Percentiles rank a stretch among this genome's conserved stretches.
phyloP scores from a whole-genome alignment of 805 yeast species.

The Kluyveromyces aestuarii region DNA sequence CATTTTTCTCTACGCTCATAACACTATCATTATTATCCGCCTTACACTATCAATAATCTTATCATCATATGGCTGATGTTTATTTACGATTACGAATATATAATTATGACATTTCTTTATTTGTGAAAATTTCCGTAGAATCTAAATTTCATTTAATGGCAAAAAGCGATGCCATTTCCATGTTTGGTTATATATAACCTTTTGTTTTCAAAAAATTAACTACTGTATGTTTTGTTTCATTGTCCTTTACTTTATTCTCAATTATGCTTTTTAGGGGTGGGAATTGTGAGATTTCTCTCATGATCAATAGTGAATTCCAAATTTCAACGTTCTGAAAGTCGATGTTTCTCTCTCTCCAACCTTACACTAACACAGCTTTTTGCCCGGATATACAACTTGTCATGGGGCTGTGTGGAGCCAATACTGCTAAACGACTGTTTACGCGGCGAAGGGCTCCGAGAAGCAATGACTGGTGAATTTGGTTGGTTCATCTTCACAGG shows the following conservation, averaged over 20 bases:
- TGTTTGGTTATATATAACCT: no score
- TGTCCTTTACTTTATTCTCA: no score
- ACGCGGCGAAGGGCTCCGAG: slow-evolving; percentile 1
- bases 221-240: no score
- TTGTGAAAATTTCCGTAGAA: no score
- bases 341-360: not conserved
- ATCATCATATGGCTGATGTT: not conserved
- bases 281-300: not conserved
- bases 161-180: no score
- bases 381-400: not conserved
- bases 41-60: not conserved
- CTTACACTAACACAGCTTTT: not conserved
- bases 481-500: slow-evolving; percentile 7
- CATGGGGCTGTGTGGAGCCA: not conserved
- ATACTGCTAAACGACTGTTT: not conserved
- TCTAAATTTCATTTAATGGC: no score
- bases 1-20: not conserved
- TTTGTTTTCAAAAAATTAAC: no score
- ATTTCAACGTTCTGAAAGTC: not conserved
- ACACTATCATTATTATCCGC: not conserved
- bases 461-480: not conserved
- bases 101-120: not conserved
- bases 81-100: not conserved
- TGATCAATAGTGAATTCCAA: not conserved
- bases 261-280: no score